Evolutionary conservation across 1,284 basidiomycete species (phyloP).

Genomic region (Paramarasmius palmivorus): DNA sequence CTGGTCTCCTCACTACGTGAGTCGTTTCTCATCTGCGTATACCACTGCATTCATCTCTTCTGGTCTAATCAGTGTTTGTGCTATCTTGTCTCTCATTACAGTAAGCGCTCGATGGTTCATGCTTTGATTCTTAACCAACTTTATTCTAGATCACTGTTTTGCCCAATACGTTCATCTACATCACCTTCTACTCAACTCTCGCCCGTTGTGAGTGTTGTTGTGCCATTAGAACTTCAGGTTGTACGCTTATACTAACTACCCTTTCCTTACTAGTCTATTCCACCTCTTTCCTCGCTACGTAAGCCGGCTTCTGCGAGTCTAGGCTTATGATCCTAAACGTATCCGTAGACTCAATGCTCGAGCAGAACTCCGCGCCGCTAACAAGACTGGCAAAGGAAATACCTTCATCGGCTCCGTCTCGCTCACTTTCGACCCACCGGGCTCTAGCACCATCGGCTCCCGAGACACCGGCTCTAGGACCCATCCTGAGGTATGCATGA

Average conservation of each 20-base stretch:
- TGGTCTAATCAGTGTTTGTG: not conserved
- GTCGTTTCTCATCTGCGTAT: not conserved
- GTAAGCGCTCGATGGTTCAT: not conserved
- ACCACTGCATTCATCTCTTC: no score
- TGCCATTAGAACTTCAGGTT: not conserved
- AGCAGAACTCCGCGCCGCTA: no score
- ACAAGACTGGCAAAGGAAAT: no score
- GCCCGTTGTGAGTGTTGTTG: conserved; percentile 2
- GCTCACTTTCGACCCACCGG: no score
- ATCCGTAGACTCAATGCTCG: no score
- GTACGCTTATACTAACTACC: not conserved
- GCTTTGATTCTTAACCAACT: no score
- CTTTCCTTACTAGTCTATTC: not conserved
- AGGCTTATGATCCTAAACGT: no score
- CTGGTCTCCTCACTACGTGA: conserved; percentile 1
- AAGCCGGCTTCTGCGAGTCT: not conserved
- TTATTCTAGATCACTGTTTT: conserved; percentile 1
- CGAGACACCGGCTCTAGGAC: no score
- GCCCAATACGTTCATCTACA: conserved; percentile 1
- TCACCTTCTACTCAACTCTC: not conserved
- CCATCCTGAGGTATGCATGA: no score
- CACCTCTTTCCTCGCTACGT: not conserved
- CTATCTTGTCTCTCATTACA: conserved; percentile 1
- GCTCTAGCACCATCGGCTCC: no score
- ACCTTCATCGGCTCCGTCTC: no score